Conservation (phyloP, 768 basidiomycete genomes). For the Macrocybe gigantea region DNA sequence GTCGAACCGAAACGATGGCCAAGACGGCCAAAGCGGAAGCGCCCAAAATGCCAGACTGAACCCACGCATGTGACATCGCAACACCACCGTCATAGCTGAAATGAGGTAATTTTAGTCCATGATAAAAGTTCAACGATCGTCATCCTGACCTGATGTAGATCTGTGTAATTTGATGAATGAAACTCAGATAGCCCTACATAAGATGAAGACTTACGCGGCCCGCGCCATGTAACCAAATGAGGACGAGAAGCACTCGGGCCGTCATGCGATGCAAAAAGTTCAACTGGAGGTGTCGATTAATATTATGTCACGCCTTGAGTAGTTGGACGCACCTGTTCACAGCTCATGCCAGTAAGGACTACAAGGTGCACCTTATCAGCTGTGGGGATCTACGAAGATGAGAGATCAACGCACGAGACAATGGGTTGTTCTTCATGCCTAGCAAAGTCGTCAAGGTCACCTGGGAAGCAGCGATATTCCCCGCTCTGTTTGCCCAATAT, state of each 20-base stretch:
- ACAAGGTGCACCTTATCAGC: not conserved
- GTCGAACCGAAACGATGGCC: conserved; percentile 39
- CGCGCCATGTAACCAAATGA: conserved; percentile 9
- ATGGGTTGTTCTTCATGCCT: not conserved
- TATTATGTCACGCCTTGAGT: too few relatives aligned
- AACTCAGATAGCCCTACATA: not conserved
- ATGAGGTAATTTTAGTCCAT: conserved; percentile 7
- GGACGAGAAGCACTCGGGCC: conserved; percentile 3
- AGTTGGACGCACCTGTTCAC: not conserved
- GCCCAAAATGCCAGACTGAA: conserved; percentile 32
- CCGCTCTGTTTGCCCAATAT: conserved; percentile 18
- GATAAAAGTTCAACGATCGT: conserved; percentile 7
- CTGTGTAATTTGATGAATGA: not conserved
- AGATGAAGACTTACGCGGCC: conserved; percentile 28
- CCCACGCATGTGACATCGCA: conserved; percentile 16
- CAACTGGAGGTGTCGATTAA: not conserved
- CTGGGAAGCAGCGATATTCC: conserved; percentile 15
- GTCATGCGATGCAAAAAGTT: conserved; percentile 6
- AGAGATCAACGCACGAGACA: not conserved
- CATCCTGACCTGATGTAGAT: too few relatives aligned
- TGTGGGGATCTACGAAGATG: not conserved
- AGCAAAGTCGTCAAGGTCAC: not conserved
- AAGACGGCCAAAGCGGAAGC: conserved; percentile 35
- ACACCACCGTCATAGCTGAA: conserved; percentile 1
- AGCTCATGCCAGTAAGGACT: not conserved